Percentiles rank a stretch among this genome's conserved stretches.
Conservation (phyloP, 2,329 filamentous ascomycete species). For the Stenocarpella maydis region DNA sequence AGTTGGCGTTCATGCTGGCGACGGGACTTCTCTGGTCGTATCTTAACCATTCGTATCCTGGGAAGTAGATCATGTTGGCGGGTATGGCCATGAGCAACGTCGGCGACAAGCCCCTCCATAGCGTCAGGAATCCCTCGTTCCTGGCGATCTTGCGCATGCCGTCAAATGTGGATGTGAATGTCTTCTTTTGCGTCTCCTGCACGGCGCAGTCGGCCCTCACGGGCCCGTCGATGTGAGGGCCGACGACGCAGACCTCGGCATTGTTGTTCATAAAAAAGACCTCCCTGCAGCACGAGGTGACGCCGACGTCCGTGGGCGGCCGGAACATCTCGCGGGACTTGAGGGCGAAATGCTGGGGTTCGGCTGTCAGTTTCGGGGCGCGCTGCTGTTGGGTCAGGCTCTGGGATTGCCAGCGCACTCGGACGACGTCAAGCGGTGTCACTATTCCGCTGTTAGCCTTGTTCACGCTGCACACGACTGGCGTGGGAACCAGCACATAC, state of each 20-base stretch:
- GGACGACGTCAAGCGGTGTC: slow-evolving; percentile 95
- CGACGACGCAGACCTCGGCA: slow-evolving; percentile 81
- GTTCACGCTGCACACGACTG: not conserved
- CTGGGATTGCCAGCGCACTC: slow-evolving; percentile 92
- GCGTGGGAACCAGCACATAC: slow-evolving; percentile 58
- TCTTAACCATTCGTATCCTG: slow-evolving; percentile 94
- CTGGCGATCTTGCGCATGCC: slow-evolving; percentile 93
- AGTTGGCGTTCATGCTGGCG: slow-evolving; percentile 70
- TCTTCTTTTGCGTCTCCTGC: slow-evolving; percentile 83
- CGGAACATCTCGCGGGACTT: slow-evolving; percentile 71
- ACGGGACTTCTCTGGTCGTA: slow-evolving; percentile 78
- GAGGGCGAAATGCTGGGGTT: slow-evolving; percentile 64
- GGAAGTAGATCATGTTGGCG: slow-evolving; percentile 98
- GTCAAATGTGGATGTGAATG: slow-evolving; percentile 90
- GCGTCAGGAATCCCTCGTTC: slow-evolving; percentile 84
- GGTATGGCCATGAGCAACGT: slow-evolving; percentile 94
- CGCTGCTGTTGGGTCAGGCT: slow-evolving; percentile 47
- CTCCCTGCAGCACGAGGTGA: slow-evolving; percentile 94
- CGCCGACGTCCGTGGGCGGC: slow-evolving; percentile 76
- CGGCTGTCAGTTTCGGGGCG: slow-evolving; percentile 56
- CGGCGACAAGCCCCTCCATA: slow-evolving; percentile 95
- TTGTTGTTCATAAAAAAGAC: slow-evolving; percentile 96
- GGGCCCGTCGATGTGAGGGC: slow-evolving; percentile 60
- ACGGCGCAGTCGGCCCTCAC: slow-evolving; percentile 74
- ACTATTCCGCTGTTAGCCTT: slow-evolving; percentile 60